These are phyloP conservation scores for Myxozyma lipomycoides DNA, from an alignment of 805 yeast species.

Conservation along the genomic window DNA sequence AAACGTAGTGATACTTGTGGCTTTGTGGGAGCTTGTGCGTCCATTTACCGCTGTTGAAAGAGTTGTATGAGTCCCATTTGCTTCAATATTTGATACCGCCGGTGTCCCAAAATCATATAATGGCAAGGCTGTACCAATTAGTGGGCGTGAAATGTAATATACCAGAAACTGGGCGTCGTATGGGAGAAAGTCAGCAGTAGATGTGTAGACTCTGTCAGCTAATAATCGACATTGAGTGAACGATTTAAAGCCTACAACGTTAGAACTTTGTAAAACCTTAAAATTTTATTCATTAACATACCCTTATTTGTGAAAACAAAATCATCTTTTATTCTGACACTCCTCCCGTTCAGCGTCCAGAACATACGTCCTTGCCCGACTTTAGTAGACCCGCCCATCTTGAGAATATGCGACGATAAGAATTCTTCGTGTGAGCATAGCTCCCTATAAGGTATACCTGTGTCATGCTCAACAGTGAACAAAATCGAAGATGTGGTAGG, in stretches of 20 bases:
- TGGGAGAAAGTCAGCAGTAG: constrained; percentile 34
- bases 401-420: constrained; percentile 56
- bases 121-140: constrained; percentile 25
- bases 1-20: constrained; percentile 32
- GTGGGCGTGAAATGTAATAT: constrained; percentile 27
- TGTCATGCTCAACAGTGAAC: constrained; percentile 39
- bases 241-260: constrained; percentile 17
- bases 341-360: constrained; percentile 54
- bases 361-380: constrained; percentile 43
- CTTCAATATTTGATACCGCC: neutral
- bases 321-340: constrained; percentile 54
- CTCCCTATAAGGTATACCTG: constrained; percentile 43
- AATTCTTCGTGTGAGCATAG: constrained; percentile 58
- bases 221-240: constrained; percentile 51
- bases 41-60: constrained; percentile 28
- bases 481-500: constrained; percentile 53
- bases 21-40: constrained; percentile 1
- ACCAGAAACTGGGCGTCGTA: constrained; percentile 14
- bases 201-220: constrained; percentile 54
- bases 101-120: constrained; percentile 11
- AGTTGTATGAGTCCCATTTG: constrained; percentile 37
- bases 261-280: neutral
- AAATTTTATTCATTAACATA: constrained; percentile 30
- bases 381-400: constrained; percentile 33
- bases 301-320: constrained; percentile 56